phyloP scores from a whole-genome alignment of 306 rosid genomes.

The Casuarina cunninghamiana region DNA sequence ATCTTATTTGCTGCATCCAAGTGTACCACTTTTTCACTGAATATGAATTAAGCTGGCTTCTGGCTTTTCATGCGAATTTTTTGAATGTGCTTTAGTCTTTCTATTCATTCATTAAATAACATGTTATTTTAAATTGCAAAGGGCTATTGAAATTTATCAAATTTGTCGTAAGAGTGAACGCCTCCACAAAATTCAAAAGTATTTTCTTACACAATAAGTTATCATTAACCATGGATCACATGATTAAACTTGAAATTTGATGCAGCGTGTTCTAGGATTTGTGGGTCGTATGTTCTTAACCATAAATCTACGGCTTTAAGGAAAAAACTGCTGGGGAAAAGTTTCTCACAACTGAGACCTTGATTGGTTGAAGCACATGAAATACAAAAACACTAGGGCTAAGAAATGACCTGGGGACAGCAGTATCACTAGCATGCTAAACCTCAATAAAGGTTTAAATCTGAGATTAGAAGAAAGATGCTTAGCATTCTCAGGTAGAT shows the following conservation, averaged over 20 bases:
- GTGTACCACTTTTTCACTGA: conserved; percentile 2
- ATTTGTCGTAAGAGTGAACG: background rate
- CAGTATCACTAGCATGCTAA: background rate
- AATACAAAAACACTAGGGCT: background rate
- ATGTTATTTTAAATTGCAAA: background rate
- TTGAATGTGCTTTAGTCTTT: background rate
- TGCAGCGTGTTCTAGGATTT: background rate
- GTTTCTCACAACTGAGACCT: background rate
- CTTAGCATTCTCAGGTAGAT: background rate
- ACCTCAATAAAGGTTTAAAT: background rate
- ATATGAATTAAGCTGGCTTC: conserved; percentile 17
- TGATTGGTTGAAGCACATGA: background rate
- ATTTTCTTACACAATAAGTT: background rate
- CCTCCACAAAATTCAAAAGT: background rate
- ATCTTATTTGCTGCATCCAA: background rate
- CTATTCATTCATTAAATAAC: background rate
- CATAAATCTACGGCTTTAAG: background rate
- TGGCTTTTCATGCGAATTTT: background rate
- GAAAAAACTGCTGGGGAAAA: background rate
- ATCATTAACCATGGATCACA: background rate
- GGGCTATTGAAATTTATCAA: background rate
- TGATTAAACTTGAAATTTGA: background rate
- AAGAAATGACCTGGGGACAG: background rate
- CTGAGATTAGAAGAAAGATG: background rate
- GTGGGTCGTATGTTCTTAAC: background rate